phyloP scores from a whole-genome alignment of 2,329 filamentous ascomycete species.

The Fusarium neocosmosporiellum region DNA sequence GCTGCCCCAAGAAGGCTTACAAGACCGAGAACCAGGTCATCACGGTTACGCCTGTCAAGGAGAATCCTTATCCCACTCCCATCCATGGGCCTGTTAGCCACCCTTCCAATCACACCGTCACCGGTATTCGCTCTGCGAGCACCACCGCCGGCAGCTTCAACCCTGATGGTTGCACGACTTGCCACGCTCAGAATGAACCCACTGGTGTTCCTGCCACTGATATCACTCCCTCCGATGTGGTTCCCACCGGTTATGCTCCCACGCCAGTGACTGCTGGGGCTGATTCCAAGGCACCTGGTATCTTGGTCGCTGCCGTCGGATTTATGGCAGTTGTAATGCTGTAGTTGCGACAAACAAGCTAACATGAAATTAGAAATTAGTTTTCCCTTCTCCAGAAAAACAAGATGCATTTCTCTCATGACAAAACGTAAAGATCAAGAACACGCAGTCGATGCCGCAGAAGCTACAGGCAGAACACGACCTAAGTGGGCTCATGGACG shows the following conservation, averaged over 20 bases:
- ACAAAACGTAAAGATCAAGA: not conserved
- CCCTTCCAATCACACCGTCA: not conserved
- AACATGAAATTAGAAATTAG: not conserved
- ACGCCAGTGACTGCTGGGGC: conserved; percentile 16
- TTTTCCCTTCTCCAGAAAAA: not conserved
- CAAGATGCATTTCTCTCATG: not conserved
- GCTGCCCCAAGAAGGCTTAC: not conserved
- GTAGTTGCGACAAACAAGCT: not conserved
- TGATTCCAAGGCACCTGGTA: conserved; percentile 10
- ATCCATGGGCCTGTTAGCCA: not conserved
- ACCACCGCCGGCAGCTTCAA: not conserved
- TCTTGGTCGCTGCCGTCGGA: conserved; percentile 13
- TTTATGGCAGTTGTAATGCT: conserved; percentile 14
- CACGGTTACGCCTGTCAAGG: not conserved
- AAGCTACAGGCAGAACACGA: not conserved
- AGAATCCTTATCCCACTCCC: not conserved
- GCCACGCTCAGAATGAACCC: not conserved
- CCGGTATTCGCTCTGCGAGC: not conserved
- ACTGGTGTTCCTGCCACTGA: conserved; percentile 13
- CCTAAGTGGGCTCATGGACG: not conserved
- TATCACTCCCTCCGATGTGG: conserved; percentile 8
- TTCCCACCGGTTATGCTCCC: conserved; percentile 1
- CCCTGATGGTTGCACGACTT: not conserved
- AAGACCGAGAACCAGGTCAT: not conserved
- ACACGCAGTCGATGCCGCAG: no score